These are phyloP conservation scores for Cystofilobasidium macerans DNA, from an alignment of 768 basidiomycete species.

Conservation along the genomic window DNA sequence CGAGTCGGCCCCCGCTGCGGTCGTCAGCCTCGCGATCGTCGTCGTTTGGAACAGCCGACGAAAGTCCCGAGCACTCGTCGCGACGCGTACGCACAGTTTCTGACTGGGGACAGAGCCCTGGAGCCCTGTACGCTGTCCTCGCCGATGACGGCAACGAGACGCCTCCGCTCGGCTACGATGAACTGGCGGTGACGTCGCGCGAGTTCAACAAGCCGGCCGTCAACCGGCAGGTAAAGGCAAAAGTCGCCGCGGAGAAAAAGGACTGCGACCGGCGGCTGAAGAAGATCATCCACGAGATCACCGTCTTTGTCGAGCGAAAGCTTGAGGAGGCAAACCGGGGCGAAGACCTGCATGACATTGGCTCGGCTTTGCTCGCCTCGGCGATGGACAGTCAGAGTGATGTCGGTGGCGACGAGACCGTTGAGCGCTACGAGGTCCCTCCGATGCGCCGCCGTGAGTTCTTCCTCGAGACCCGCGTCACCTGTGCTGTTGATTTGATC, in stretches of 20 bases:
- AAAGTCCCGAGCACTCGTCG: constrained; percentile 13
- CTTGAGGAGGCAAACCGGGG: constrained; percentile 62
- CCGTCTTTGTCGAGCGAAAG: constrained; percentile 83
- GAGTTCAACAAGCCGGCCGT: constrained; percentile 37
- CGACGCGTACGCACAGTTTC: background rate
- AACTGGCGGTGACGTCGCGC: background rate
- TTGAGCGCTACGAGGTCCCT: constrained; percentile 56
- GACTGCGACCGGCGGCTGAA: constrained; percentile 94
- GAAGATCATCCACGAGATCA: constrained; percentile 87
- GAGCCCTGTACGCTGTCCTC: constrained; percentile 33
- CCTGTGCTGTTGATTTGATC: no score
- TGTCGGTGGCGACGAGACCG: constrained; percentile 29
- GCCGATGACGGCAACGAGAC: constrained; percentile 20
- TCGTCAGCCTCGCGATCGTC: constrained; percentile 23
- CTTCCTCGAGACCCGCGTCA: no score
- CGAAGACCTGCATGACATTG: constrained; percentile 38
- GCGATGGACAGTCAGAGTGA: constrained; percentile 44
- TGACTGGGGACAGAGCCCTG: constrained; percentile 37
- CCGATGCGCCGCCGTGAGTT: background rate
- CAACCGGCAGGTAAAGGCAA: constrained; percentile 79
- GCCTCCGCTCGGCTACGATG: background rate
- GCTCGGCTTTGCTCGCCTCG: background rate
- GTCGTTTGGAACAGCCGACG: constrained; percentile 11
- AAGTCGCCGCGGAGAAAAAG: constrained; percentile 85
- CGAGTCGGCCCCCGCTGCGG: constrained; percentile 1